Conservation (phyloP, 169 alveolate genomes). For the Plasmodium chabaudi region DNA sequence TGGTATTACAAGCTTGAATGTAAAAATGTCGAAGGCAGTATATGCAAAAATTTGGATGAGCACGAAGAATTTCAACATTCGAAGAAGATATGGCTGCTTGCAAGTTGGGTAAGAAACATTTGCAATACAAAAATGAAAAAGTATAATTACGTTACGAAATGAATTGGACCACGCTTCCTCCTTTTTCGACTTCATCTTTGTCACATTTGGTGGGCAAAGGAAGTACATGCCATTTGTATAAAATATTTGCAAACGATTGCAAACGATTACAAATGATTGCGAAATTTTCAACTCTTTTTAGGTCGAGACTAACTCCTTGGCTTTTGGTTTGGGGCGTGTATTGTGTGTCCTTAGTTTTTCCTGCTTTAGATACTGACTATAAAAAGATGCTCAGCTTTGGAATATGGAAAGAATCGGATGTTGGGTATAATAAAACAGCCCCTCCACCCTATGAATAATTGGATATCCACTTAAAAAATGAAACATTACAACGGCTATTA, state of each 20-base stretch:
- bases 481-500: too few species aligned
- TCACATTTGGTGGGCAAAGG: too few species aligned
- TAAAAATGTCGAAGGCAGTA: conserved; percentile 84
- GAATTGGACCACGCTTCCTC: too few species aligned
- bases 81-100: conserved; percentile 85
- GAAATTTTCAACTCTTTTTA: too few species aligned
- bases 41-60: conserved; percentile 87
- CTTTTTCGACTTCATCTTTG: too few species aligned
- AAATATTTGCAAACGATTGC: too few species aligned
- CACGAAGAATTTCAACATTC: conserved; percentile 82
- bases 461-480: too few species aligned
- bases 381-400: conserved; percentile 81
- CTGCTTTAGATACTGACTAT: conserved; percentile 76
- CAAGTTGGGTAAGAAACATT: conserved; percentile 87
- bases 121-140: too few species aligned
- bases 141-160: too few species aligned
- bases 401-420: conserved; percentile 82
- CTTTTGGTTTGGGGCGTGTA: conserved; percentile 76
- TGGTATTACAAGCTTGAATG: neutral
- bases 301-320: conserved; percentile 82
- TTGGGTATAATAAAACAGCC: conserved; percentile 81
- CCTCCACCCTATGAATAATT: conserved; percentile 77
- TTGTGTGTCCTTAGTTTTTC: conserved; percentile 81
- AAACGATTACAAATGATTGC: too few species aligned
- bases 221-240: too few species aligned